phyloP scores from a whole-genome alignment of 2,329 filamentous ascomycete species.

The Calycina herbarum region DNA sequence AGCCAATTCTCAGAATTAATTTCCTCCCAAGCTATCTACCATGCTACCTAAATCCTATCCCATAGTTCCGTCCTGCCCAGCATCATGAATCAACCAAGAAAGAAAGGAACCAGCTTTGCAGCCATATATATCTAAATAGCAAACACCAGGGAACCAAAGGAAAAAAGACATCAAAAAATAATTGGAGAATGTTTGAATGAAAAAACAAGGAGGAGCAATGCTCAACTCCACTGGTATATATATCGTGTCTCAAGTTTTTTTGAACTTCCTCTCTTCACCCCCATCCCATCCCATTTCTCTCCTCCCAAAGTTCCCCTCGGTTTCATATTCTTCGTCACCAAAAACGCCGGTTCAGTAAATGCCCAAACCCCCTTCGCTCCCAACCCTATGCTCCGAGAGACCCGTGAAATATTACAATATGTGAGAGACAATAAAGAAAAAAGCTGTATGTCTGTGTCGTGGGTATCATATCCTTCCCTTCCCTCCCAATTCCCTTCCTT shows the following conservation, averaged over 20 bases:
- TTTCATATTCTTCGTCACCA: neutral
- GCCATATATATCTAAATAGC: neutral
- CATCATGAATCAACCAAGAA: neutral
- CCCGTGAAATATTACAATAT: neutral
- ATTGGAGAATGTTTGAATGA: neutral
- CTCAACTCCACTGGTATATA: slow-evolving; percentile 10
- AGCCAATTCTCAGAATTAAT: neutral
- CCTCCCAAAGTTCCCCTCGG: neutral
- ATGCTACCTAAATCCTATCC: neutral
- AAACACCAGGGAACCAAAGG: neutral
- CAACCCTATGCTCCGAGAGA: neutral
- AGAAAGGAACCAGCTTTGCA: neutral
- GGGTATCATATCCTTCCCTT: slow-evolving; percentile 9
- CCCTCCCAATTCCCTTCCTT: neutral
- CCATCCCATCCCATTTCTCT: neutral
- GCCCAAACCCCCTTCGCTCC: neutral
- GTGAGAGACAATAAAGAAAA: slow-evolving; percentile 1
- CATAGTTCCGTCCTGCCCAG: neutral
- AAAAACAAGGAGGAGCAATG: slow-evolving; percentile 10
- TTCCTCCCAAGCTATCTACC: neutral
- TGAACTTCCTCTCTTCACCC: neutral
- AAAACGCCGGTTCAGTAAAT: slow-evolving; percentile 1
- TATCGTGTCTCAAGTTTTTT: neutral
- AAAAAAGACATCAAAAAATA: neutral
- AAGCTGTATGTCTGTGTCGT: neutral